Conservation (phyloP, 805 yeast genomes). For the Ogataea naganishii region DNA sequence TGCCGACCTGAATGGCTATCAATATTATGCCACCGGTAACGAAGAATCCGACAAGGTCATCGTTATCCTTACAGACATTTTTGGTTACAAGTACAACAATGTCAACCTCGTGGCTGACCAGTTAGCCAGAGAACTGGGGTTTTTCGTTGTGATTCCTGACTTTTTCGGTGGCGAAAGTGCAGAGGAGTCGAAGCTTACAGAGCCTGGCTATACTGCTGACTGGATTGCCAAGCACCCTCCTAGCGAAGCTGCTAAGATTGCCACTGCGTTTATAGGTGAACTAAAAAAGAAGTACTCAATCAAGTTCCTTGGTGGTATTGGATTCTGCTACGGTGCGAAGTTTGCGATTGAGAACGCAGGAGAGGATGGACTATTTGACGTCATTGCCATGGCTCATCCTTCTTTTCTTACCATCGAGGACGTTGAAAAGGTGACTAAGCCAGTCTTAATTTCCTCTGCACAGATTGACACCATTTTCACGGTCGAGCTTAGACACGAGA, state of each 20-base stretch:
- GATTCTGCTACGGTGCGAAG: constrained; percentile 77
- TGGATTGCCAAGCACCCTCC: constrained; percentile 50
- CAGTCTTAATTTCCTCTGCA: constrained; percentile 62
- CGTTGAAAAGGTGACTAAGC: constrained; percentile 42
- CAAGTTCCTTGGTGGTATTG: constrained; percentile 27
- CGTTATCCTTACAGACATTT: constrained; percentile 63
- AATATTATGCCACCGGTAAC: constrained; percentile 41
- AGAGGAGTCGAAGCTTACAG: constrained; percentile 14
- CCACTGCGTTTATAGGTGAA: not conserved
- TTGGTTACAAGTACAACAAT: constrained; percentile 54
- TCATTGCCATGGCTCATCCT: constrained; percentile 75
- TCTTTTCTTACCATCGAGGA: constrained; percentile 57
- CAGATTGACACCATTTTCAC: constrained; percentile 56
- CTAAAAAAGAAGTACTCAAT: not conserved
- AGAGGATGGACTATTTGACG: constrained; percentile 25
- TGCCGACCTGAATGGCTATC: constrained; percentile 32
- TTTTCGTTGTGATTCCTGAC: constrained; percentile 70
- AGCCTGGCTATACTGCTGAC: constrained; percentile 14
- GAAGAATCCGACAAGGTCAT: constrained; percentile 36
- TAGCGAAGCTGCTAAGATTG: not conserved
- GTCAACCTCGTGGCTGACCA: constrained; percentile 54
- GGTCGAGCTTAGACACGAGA: constrained; percentile 45
- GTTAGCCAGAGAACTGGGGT: constrained; percentile 49
- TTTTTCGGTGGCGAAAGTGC: constrained; percentile 49
- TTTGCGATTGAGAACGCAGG: constrained; percentile 43